Percentiles rank a stretch among this genome's conserved stretches.
These are phyloP conservation scores for Barnettozyma pratensis DNA, from an alignment of 805 yeast genomes.

Conservation along the genomic window DNA sequence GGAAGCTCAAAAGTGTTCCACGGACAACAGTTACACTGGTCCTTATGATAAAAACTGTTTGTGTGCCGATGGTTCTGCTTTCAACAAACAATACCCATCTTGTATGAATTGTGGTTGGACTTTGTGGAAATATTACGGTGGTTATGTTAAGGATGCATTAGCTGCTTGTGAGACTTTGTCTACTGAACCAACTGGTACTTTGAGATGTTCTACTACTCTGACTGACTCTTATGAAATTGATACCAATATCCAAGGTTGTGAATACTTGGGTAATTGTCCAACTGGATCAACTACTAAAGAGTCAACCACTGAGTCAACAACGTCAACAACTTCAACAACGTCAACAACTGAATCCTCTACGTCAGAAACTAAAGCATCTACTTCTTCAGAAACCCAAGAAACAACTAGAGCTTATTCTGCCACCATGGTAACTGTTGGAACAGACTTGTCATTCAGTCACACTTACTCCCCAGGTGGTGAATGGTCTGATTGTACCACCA, in stretches of 20 bases:
- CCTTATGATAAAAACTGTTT: slow-evolving; percentile 23
- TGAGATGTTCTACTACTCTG: slow-evolving; percentile 12
- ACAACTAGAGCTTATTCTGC: neutral
- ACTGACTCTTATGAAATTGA: slow-evolving; percentile 7
- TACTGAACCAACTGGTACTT: slow-evolving; percentile 16
- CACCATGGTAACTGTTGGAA: neutral
- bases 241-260: slow-evolving; percentile 7
- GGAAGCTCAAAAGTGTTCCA: slow-evolving; percentile 25
- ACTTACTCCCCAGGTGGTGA: too few species aligned
- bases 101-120: slow-evolving; percentile 34
- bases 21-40: slow-evolving; percentile 9
- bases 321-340: neutral
- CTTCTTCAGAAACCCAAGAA: neutral
- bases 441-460: neutral
- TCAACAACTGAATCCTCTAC: neutral
- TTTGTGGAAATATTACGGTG: slow-evolving; percentile 28
- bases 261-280: slow-evolving; percentile 12
- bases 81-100: slow-evolving; percentile 20
- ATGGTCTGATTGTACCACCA: too few species aligned
- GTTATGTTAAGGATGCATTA: slow-evolving; percentile 24
- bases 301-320: neutral
- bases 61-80: slow-evolving; percentile 24
- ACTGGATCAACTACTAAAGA: neutral
- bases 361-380: neutral
- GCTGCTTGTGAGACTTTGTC: slow-evolving; percentile 21